Percentiles rank a stretch among this genome's conserved stretches.
These are phyloP conservation scores for Strigomonas oncopelti DNA, from an alignment of 208 protist genomes.

Conservation along the genomic window DNA sequence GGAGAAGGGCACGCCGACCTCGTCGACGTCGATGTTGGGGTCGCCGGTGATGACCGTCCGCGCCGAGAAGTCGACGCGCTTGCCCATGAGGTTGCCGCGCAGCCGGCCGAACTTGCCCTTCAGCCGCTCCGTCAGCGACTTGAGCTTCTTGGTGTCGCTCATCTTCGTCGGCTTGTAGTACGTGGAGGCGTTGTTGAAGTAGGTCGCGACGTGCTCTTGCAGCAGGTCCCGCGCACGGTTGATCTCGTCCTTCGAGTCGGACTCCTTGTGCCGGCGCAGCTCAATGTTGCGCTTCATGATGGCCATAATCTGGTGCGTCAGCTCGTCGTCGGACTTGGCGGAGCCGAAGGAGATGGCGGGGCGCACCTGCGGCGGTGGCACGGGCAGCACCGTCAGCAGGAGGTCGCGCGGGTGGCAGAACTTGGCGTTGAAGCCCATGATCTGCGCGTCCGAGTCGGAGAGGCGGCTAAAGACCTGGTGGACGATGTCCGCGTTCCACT, in stretches of 20 bases:
- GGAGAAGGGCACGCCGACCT: conserved; percentile 99
- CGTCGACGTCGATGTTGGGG: conserved; percentile 95
- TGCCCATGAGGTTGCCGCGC: conserved; percentile 99
- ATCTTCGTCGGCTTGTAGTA: conserved; percentile 87
- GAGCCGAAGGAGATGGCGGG: conserved; percentile 92
- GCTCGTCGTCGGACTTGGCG: conserved; percentile 93
- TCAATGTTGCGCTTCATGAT: conserved; percentile 96
- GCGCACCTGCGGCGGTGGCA: conserved; percentile 98
- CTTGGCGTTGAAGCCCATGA: conserved; percentile 74
- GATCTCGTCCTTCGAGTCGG: conserved; percentile 86
- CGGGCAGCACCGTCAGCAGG: conserved; percentile 94
- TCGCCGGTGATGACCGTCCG: conserved; percentile 99
- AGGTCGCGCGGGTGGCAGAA: conserved; percentile 87
- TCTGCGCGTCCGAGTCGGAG: conserved; percentile 50
- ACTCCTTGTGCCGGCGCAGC: conserved; percentile 84
- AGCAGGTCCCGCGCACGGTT: conserved; percentile 85
- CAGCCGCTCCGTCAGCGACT: conserved; percentile 98
- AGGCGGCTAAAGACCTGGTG: conserved; percentile 72
- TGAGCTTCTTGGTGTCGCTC: conserved; percentile 92
- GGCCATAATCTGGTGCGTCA: conserved; percentile 97
- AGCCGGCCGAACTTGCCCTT: conserved; percentile 99
- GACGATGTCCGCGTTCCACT: conserved; percentile 76
- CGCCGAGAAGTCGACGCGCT: conserved; percentile 99
- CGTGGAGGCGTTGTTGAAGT: conserved; percentile 97
- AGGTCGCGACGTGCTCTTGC: conserved; percentile 97